A percentile compares a stretch with the other conserved stretches of the same genome.
Evolutionary conservation across 192 early-diverging fungal species (phyloP).

Genomic region (Mortierella claussenii): DNA sequence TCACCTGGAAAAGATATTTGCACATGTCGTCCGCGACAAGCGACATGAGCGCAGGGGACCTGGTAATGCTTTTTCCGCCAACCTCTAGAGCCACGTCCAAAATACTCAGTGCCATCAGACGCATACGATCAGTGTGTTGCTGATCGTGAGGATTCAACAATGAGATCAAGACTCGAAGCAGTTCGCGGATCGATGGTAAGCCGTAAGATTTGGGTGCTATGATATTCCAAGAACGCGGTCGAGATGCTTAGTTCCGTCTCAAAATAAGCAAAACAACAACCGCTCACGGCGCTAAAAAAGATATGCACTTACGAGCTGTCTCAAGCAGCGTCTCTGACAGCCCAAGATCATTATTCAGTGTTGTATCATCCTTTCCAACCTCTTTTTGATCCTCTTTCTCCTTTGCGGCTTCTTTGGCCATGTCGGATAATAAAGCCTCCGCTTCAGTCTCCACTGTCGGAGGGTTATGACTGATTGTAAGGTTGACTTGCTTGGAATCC

Average conservation of each 20-base stretch:
- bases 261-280: neutral
- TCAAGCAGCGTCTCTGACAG: constrained; percentile 5
- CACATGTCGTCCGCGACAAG: constrained; percentile 87
- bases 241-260: too few relatives aligned
- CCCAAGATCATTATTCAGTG: constrained; percentile 16
- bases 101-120: constrained; percentile 90
- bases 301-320: constrained; percentile 12
- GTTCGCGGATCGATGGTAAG: constrained; percentile 88
- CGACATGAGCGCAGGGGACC: constrained; percentile 67
- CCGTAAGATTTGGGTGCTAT: constrained; percentile 72
- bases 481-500: constrained; percentile 29
- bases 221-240: neutral
- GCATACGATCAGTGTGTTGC: constrained; percentile 94
- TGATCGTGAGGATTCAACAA: constrained; percentile 90
- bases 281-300: neutral
- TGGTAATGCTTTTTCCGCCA: constrained; percentile 80
- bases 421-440: constrained; percentile 22
- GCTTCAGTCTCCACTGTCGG: constrained; percentile 28
- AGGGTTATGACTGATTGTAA: constrained; percentile 28
- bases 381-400: neutral
- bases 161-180: constrained; percentile 89
- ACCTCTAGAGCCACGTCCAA: constrained; percentile 88
- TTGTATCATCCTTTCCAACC: constrained; percentile 15
- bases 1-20: constrained; percentile 87
- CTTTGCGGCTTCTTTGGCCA: constrained; percentile 5